Base-by-base conservation (phyloP, 768 basidiomycete genomes). In the Hypsizygus marmoreus region DNA sequence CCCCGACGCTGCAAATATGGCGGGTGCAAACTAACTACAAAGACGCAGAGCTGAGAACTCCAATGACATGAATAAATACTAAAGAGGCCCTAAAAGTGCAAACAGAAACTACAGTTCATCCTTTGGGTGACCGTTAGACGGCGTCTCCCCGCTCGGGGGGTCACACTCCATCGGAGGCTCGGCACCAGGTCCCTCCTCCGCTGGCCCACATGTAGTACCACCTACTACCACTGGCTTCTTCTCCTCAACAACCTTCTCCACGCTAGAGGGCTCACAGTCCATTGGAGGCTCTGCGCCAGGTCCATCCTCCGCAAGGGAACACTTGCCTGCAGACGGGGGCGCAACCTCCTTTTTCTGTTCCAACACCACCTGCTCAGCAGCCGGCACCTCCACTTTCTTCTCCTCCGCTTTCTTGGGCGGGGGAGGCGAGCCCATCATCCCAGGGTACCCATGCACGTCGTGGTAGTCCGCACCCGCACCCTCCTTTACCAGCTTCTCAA, bases 401-500 rank as follows among this genome's bases (percentile, higher is more conserved):
- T 39, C n/a, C 20, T 19, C 36, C 14, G 9, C 48, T 51, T 61
- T 61, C 53, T 62, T 70, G 61, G 64, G 67, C 51, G 58, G 48
- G 22, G 66, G 69, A 42, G 65, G 58, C 30, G 54, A 55, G 10
- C 70, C 71, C 65, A 70, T 70, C 69, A 73, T 69, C 13, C 72
- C 73, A 22, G 60, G 64, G 46, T 67, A 74, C 16, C 75, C 77
- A 50, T 75, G 50, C 35, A 53, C 49, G 29, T 68, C 72, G 49
- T 77, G 75, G 59, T 64, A 78, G 54, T 74, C 68, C 13, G 65
- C 65, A 9, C 71, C 76, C 16, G 66, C 59, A 11, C 70, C 71
- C 25, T 67, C 59, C 60, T 70, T 60, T 14, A 76, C 51, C 2
- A 76, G 75, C 49, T 72, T 68, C 61, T 79, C 77, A 42, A 79